Evolutionary conservation across 371 early-diverging fungal genomes (phyloP), one percentile per base, ranked within the genome.

Genomic region (Mortierella sp.): DNA sequence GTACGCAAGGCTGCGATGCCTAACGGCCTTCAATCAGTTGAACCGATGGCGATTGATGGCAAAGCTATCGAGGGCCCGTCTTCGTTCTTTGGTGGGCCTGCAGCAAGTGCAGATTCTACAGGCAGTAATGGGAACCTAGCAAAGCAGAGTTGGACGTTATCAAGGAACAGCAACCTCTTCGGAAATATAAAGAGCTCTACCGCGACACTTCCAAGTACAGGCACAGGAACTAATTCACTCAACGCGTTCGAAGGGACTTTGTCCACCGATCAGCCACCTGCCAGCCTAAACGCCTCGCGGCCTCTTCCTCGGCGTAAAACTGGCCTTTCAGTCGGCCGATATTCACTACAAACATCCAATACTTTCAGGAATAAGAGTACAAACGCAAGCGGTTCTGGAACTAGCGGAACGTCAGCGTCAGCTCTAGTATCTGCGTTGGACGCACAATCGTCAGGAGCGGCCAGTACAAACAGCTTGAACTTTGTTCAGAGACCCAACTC

Each of bases 221-320:
- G 37, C 37, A 34, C 37, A 34, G 37, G 7, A 34, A 14, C 37
- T 11, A 34, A 14, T 34, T 7, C 11, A 34, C 0, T 11, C 4
- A 31, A 61, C 21, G 44, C 50, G 14, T 2, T 19, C 1, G 70
- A 49, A 4, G 47, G 28, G 0, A 12, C 47, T 8, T 6, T 50
- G 14, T 2, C 41, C 14, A 4, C 28, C 19, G 65, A 72, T 30
- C 57, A 44, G 12, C 21, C 23, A 1, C 56, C 23, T 1, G 21
- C 53, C 2, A 14, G 37, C 7, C 14, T 34, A 34, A 34, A 7
- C 11, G 14, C 37, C 7, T 34, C 37, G 4, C 53, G 63, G 15
- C 27, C 55, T 2, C 41, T 46, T 11, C 63, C 75, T 50, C 68
- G 75, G 7, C 75, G 75, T 6, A 73, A 73, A 37, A 73, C 69